These are phyloP conservation scores for Penicillium simplicissimum DNA, from an alignment of 495 filamentous ascomycete genomes.

Conservation along the genomic window DNA sequence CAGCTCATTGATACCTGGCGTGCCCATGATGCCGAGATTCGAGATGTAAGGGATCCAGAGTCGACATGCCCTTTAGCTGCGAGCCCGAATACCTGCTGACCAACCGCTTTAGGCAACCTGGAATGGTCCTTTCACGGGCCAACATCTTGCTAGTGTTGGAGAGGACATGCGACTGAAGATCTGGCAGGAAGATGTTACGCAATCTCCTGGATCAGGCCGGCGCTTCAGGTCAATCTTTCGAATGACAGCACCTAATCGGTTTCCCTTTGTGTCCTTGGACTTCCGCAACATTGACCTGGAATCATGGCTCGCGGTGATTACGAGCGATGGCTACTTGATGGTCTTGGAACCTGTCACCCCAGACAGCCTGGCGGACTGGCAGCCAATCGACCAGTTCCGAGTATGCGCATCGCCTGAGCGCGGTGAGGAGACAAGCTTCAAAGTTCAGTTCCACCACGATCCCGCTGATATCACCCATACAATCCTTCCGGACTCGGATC, in stretches of 20 bases:
- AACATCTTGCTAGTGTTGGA: slow-evolving; percentile 68
- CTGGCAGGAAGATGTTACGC: slow-evolving; percentile 83
- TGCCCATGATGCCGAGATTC: slow-evolving; percentile 88
- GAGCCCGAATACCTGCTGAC: slow-evolving; percentile 16
- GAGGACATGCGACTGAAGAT: slow-evolving; percentile 86
- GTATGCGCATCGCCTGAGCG: slow-evolving; percentile 60
- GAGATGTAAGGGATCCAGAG: slow-evolving; percentile 61
- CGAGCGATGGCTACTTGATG: slow-evolving; percentile 73
- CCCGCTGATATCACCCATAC: slow-evolving; percentile 74
- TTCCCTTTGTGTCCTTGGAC: slow-evolving; percentile 74
- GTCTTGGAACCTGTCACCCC: slow-evolving; percentile 85
- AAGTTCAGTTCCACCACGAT: slow-evolving; percentile 82
- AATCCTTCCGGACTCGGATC: slow-evolving; percentile 70
- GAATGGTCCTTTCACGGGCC: slow-evolving; percentile 64
- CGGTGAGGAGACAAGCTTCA: slow-evolving; percentile 84
- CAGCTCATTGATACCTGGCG: slow-evolving; percentile 82
- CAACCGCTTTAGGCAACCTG: slow-evolving; percentile 66
- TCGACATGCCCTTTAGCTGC: neutral
- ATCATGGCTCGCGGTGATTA: slow-evolving; percentile 81
- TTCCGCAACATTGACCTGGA: slow-evolving; percentile 73
- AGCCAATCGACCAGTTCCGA: slow-evolving; percentile 67
- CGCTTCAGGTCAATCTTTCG: slow-evolving; percentile 70
- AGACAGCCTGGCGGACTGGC: slow-evolving; percentile 78
- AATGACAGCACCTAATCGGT: slow-evolving; percentile 54
- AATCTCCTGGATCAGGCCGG: slow-evolving; percentile 67